phyloP scores from a whole-genome alignment of 2,329 filamentous ascomycete genomes.

The Cercospora sojina region DNA sequence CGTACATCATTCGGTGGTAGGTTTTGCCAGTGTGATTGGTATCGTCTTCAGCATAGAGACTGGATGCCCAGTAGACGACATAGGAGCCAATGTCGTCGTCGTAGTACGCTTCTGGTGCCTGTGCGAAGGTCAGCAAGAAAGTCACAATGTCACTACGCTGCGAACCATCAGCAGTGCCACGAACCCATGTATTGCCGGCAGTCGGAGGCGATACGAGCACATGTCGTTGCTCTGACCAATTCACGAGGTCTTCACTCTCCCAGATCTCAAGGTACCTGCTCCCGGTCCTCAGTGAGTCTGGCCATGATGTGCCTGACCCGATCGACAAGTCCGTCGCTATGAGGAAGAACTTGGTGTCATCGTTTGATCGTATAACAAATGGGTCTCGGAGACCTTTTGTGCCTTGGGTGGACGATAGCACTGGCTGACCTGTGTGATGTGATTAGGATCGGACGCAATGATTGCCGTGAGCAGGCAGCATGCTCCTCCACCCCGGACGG shows the following conservation, averaged over 20 bases:
- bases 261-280: conserved; percentile 53
- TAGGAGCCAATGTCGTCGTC: conserved; percentile 49
- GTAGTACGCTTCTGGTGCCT: conserved; percentile 56
- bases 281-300: conserved; percentile 48
- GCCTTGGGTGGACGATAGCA: conserved; percentile 49
- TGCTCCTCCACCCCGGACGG: background rate
- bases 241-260: conserved; percentile 53
- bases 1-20: conserved; percentile 58
- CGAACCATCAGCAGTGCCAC: background rate
- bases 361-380: conserved; percentile 53
- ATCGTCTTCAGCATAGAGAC: conserved; percentile 51
- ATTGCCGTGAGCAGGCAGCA: background rate
- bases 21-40: conserved; percentile 50
- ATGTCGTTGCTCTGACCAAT: conserved; percentile 54
- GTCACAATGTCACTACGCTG: background rate
- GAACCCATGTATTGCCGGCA: conserved; percentile 55
- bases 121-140: background rate
- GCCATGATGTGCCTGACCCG: conserved; percentile 56
- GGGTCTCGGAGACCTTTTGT: conserved; percentile 55
- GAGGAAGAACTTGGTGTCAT: conserved; percentile 54
- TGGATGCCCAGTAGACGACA: conserved; percentile 51
- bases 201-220: conserved; percentile 50
- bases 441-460: background rate
- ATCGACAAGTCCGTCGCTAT: conserved; percentile 57
- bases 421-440: conserved; percentile 45